These are phyloP conservation scores for Tulasnella sp. DNA, from an alignment of 768 basidiomycete genomes.

Conservation along the genomic window DNA sequence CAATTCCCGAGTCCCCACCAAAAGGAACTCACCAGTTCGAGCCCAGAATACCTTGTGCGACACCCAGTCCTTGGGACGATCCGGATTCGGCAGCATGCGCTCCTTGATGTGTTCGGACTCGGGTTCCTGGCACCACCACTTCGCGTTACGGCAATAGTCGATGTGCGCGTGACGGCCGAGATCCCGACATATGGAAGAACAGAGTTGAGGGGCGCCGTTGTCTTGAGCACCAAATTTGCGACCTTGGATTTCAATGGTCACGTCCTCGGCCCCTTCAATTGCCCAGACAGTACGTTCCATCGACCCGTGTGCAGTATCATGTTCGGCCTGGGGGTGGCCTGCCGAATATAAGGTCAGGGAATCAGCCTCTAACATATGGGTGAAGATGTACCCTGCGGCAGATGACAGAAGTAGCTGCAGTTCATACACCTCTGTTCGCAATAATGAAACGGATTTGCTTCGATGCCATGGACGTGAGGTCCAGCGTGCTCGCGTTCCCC, in stretches of 20 bases:
- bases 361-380: not conserved
- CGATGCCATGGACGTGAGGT: not conserved
- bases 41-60: constrained; percentile 46
- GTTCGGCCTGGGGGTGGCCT: constrained; percentile 7
- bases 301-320: constrained; percentile 12
- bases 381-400: not conserved
- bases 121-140: constrained; percentile 21
- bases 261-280: not conserved
- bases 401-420: constrained; percentile 11
- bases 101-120: constrained; percentile 37
- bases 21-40: constrained; percentile 36
- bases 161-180: constrained; percentile 11
- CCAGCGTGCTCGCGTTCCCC: constrained; percentile 5
- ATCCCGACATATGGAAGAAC: constrained; percentile 8
- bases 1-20: not conserved
- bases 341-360: not conserved
- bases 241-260: constrained; percentile 2
- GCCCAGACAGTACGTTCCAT: constrained; percentile 11
- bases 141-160: constrained; percentile 3
- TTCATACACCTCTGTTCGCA: constrained; percentile 9
- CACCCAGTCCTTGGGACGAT: constrained; percentile 40
- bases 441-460: constrained; percentile 11
- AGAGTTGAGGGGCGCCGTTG: constrained; percentile 1
- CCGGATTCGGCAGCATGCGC: constrained; percentile 36
- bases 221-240: not conserved